Percentiles rank a stretch among this genome's conserved stretches.
phyloP scores from a whole-genome alignment of 257 asterid genomes.

The Vinca minor region DNA sequence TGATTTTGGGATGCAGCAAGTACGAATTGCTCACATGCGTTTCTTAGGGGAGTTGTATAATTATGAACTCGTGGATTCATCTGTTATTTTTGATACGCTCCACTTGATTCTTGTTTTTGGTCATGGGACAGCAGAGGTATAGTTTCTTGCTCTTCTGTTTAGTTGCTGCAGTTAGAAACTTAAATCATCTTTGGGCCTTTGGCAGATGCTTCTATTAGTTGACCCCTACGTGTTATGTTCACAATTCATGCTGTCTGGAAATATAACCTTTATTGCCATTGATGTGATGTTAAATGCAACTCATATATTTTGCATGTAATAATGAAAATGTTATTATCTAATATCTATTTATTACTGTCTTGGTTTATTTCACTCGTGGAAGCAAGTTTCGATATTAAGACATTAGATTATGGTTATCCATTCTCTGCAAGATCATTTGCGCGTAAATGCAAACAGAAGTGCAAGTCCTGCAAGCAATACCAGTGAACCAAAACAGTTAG shows the following conservation, averaged over 20 bases:
- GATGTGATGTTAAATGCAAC: not conserved
- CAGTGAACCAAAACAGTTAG: not conserved
- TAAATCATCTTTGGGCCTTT: not conserved
- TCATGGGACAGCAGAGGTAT: constrained; percentile 89
- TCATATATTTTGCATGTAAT: not conserved
- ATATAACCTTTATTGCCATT: not conserved
- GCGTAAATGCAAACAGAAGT: not conserved
- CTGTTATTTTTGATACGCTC: constrained; percentile 89
- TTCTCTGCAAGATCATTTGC: not conserved
- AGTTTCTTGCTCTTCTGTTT: constrained; percentile 7
- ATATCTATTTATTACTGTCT: not conserved
- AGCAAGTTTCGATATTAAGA: not conserved
- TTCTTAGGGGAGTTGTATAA: constrained; percentile 93
- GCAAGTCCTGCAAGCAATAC: not conserved
- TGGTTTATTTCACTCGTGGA: not conserved
- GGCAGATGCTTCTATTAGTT: not conserved
- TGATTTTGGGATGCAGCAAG: constrained; percentile 92
- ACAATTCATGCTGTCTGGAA: not conserved
- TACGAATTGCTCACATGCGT: constrained; percentile 84
- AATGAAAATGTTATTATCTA: not conserved
- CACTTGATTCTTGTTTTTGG: constrained; percentile 71
- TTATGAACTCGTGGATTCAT: constrained; percentile 92
- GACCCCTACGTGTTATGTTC: not conserved
- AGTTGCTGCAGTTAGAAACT: not conserved
- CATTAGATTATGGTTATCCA: not conserved